A percentile compares a stretch with the other conserved stretches of the same genome.
Evolutionary conservation across 768 basidiomycete genomes (phyloP).

Genomic region (Harrya chromipes): DNA sequence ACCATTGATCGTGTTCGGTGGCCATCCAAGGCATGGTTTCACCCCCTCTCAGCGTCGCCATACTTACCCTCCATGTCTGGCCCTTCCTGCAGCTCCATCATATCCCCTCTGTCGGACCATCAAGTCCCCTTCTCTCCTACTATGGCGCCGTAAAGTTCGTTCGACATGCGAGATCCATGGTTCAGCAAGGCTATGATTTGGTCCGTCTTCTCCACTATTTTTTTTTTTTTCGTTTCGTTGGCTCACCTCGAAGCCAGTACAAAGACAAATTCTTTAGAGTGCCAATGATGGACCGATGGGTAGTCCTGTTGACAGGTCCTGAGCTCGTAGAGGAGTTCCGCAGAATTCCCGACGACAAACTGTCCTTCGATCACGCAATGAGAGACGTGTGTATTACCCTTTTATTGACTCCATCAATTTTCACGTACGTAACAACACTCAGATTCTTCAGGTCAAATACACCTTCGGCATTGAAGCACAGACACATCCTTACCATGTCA

Average conservation of each 20-base stretch:
- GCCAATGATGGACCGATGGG: conserved; percentile 43
- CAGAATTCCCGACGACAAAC: conserved; percentile 43
- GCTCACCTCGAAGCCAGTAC: conserved; percentile 24
- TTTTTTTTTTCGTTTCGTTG: background rate
- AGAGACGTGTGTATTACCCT: conserved; percentile 33
- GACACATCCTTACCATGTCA: conserved; percentile 35
- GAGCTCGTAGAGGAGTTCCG: conserved; percentile 50
- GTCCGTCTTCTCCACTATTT: conserved; percentile 20
- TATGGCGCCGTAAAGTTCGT: conserved; percentile 30
- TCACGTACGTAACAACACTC: conserved; percentile 16
- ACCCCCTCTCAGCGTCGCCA: background rate
- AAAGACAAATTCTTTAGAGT: conserved; percentile 42
- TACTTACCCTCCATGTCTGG: background rate
- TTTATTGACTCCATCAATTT: conserved; percentile 1
- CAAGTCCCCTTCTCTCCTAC: conserved; percentile 34
- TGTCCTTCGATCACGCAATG: conserved; percentile 41
- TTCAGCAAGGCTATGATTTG: conserved; percentile 37
- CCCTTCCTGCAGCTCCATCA: conserved; percentile 20
- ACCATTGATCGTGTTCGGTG: conserved; percentile 18
- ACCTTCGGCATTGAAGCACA: conserved; percentile 35
- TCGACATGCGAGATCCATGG: conserved; percentile 30
- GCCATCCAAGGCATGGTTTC: conserved; percentile 25
- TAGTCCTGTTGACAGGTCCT: conserved; percentile 41
- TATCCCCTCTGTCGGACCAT: conserved; percentile 37
- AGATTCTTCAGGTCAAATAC: conserved; percentile 39